Evolutionary conservation across 1,284 basidiomycete genomes (phyloP).

Genomic region (Ganoderma boninense): DNA sequence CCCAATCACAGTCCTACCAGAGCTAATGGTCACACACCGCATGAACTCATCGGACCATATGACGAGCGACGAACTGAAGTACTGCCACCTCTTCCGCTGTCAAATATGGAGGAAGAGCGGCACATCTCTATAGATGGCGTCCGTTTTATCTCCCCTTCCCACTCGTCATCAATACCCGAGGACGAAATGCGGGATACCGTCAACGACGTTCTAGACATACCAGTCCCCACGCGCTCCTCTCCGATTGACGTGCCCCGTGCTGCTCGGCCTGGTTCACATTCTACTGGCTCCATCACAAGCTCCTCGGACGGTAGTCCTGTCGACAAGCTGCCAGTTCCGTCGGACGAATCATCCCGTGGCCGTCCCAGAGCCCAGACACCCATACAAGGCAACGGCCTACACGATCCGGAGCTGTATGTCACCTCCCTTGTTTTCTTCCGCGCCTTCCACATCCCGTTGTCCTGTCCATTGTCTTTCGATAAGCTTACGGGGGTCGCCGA

Average conservation of each 20-base stretch:
- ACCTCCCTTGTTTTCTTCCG: constrained; percentile 8
- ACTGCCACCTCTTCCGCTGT: constrained; percentile 30
- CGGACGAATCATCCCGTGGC: constrained; percentile 53
- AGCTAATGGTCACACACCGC: constrained; percentile 28
- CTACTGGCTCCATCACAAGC: constrained; percentile 49
- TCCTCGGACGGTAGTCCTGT: constrained; percentile 60
- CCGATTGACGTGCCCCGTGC: constrained; percentile 45
- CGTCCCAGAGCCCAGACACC: constrained; percentile 64
- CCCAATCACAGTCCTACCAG: constrained; percentile 35
- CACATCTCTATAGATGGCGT: constrained; percentile 27
- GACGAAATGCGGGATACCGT: constrained; percentile 35
- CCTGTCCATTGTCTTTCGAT: not conserved
- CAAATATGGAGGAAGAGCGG: constrained; percentile 28
- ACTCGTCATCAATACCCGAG: constrained; percentile 36
- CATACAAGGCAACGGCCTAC: constrained; percentile 57
- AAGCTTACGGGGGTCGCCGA: not conserved
- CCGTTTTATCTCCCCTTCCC: constrained; percentile 33
- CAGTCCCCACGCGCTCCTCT: constrained; percentile 43
- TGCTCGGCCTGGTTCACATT: constrained; percentile 40
- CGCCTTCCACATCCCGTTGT: not conserved
- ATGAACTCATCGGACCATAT: constrained; percentile 42
- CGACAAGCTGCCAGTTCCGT: constrained; percentile 47
- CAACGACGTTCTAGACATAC: constrained; percentile 40
- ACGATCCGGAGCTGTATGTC: constrained; percentile 55
- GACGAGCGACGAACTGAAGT: constrained; percentile 39